A percentile compares a stretch with the other conserved stretches of the same genome.
Evolutionary conservation across 164 flowering plant species (phyloP).

Genomic region (Kalanchoe fedtschenkoi): DNA sequence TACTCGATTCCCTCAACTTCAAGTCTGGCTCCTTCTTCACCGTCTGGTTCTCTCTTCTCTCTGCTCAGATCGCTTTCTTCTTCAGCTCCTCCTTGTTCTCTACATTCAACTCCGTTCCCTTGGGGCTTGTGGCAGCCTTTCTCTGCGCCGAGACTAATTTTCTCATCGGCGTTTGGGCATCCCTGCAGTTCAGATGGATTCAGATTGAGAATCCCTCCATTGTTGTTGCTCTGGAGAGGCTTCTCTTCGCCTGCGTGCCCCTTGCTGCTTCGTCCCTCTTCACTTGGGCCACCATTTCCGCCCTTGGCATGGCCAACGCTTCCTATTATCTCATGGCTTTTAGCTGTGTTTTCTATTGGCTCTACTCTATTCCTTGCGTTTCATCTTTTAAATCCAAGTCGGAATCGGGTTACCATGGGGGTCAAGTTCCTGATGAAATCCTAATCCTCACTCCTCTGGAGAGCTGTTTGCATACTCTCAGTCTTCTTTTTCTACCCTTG

Average conservation of each 20-base stretch:
- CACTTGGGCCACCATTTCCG: slow-evolving; percentile 80
- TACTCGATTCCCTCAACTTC: slow-evolving; percentile 68
- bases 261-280: slow-evolving; percentile 50
- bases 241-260: slow-evolving; percentile 79
- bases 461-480: slow-evolving; percentile 67
- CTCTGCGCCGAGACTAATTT: slow-evolving; percentile 65
- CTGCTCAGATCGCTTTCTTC: slow-evolving; percentile 72
- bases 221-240: slow-evolving; percentile 70
- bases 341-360: slow-evolving; percentile 62
- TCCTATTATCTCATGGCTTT: slow-evolving; percentile 66
- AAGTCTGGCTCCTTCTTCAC: slow-evolving; percentile 76
- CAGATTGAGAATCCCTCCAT: slow-evolving; percentile 78
- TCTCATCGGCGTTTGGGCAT: slow-evolving; percentile 81
- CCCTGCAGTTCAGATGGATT: slow-evolving; percentile 87
- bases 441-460: slow-evolving; percentile 64
- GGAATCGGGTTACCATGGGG: slow-evolving; percentile 45
- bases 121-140: slow-evolving; percentile 44
- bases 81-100: slow-evolving; percentile 40
- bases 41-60: slow-evolving; percentile 70
- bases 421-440: slow-evolving; percentile 58
- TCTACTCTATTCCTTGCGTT: slow-evolving; percentile 70
- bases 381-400: slow-evolving; percentile 66
- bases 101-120: slow-evolving; percentile 41
- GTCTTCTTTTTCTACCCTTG: slow-evolving; percentile 58
- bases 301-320: slow-evolving; percentile 68